phyloP scores from a whole-genome alignment of 176 grass and related monocot genomes.

The Musa schizocarpa region DNA sequence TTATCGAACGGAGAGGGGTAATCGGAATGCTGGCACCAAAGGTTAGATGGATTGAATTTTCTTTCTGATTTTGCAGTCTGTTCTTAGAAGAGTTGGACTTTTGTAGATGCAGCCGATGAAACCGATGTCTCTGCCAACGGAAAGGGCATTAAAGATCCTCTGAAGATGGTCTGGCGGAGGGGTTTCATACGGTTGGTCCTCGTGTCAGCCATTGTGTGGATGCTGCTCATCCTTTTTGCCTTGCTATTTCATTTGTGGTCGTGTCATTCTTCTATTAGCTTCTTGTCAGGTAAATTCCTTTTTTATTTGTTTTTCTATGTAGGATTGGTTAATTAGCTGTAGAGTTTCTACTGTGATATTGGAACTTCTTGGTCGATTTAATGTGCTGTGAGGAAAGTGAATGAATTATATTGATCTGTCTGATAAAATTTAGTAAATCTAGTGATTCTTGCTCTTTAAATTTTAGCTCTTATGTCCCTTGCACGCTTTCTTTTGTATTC shows the following conservation, averaged over 20 bases:
- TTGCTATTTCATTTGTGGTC: slow-evolving; percentile 92
- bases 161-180: slow-evolving; percentile 42
- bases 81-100: neutral
- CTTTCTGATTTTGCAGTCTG: neutral
- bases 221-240: slow-evolving; percentile 60
- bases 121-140: neutral
- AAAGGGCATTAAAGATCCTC: slow-evolving; percentile 5
- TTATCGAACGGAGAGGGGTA: slow-evolving; percentile 22
- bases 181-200: slow-evolving; percentile 62
- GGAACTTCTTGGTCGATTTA: neutral
- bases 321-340: neutral
- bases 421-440: no score
- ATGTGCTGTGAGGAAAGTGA: neutral
- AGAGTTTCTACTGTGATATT: neutral
- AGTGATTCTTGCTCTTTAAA: no score
- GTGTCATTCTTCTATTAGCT: slow-evolving; percentile 50
- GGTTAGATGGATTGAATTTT: slow-evolving; percentile 23
- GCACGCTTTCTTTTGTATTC: no score
- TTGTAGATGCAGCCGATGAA: neutral
- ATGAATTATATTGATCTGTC: no score
- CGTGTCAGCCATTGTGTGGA: slow-evolving; percentile 65
- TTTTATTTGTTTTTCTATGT: neutral
- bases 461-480: no score
- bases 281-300: slow-evolving; percentile 55
- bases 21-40: slow-evolving; percentile 31